Evolutionary conservation across 192 early-diverging fungal species (phyloP), one percentile per base, ranked within the genome.

Genomic region (Dimargaris cristalligena): DNA sequence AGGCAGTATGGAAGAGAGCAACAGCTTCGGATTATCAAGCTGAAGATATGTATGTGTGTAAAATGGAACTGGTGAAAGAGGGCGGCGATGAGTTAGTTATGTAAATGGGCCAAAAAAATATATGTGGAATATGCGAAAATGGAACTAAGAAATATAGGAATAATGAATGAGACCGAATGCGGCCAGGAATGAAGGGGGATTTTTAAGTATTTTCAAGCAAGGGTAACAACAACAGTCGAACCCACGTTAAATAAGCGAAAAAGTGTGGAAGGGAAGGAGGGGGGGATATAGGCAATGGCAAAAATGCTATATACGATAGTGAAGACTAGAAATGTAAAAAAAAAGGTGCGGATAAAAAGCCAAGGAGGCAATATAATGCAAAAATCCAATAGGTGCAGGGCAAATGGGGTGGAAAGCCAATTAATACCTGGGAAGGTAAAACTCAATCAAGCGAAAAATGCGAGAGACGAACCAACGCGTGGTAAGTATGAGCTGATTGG

Each of bases 251-350:
- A 14, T 44, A 44, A 44, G 46, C 20, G 46, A 47, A 22, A 25
- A 6, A 47, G 46, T 1, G 46, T 18, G 20, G 6, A 25, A 3
- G 46, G 25, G 20, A 18, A 25, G 25, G 2, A 25, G 46, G 46
- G 20, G n/a, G 6, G 46, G 3, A 47, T 22, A 47, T 47, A 47
- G 3, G 46, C 20, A 3, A 25, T 18, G 20, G 2, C 6, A 47
- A 47, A 25, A 47, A 25, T 47, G 46, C 6, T 47, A 47, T 47
- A 25, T 47, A 47, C 46, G 46, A 47, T 18, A 22, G n/a, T 47
- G 46, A 22, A 25, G 46, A 47, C n/a, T 47, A 47, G 46, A 47
- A 47, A 47, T 18, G 46, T 18, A 6, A 47, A 47, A 47, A 47
- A 44, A 20, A 6, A 47, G 6, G 20, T 47, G 46, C n/a, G 6